phyloP scores from a whole-genome alignment of 129 eudicot genomes.

The Artemisia annua region DNA sequence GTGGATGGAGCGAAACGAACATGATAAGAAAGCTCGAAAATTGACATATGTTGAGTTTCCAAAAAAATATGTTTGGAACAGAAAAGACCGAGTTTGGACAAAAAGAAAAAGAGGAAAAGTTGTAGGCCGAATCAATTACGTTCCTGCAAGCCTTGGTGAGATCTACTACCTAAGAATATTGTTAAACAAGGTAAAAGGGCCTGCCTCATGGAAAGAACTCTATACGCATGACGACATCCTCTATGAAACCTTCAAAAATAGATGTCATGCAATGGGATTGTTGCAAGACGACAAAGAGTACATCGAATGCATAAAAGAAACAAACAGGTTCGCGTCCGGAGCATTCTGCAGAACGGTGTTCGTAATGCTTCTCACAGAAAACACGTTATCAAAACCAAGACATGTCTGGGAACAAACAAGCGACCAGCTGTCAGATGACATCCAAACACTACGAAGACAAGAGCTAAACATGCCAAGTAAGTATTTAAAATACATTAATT shows the following conservation, averaged over 20 bases:
- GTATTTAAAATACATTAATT: too few relatives aligned
- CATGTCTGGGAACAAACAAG: background rate
- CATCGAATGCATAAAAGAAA: background rate
- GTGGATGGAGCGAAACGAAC: slow-evolving; percentile 14
- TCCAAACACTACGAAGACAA: background rate
- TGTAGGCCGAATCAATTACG: background rate
- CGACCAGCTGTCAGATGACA: background rate
- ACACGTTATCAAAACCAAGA: background rate
- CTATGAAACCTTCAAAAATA: background rate
- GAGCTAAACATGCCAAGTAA: background rate
- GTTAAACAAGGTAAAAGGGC: background rate
- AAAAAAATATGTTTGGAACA: background rate
- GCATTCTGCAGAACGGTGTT: background rate
- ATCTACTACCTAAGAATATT: background rate
- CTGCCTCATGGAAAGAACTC: background rate
- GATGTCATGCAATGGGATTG: background rate
- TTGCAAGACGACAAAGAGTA: background rate
- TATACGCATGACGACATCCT: background rate
- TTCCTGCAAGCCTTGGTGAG: background rate
- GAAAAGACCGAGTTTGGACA: background rate
- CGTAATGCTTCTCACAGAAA: background rate
- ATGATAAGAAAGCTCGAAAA: background rate
- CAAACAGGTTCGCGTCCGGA: background rate
- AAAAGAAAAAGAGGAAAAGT: background rate
- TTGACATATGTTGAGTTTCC: slow-evolving; percentile 20